A percentile compares a stretch with the other conserved stretches of the same genome.
These are phyloP conservation scores for Fusarium graminum DNA, from an alignment of 2,329 filamentous ascomycete species.

Conservation along the genomic window DNA sequence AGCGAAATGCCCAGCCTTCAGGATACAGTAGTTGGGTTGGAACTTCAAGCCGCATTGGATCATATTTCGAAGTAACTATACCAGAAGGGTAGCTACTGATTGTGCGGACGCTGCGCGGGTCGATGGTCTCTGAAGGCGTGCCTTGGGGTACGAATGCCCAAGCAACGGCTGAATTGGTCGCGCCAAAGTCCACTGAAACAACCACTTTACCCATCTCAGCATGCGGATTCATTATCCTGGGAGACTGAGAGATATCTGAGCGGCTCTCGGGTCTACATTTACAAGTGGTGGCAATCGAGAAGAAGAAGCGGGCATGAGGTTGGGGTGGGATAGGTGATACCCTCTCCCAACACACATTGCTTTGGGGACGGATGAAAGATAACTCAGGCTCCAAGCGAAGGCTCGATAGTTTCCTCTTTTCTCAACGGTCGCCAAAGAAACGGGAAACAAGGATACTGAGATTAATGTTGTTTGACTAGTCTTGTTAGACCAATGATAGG, in stretches of 20 bases:
- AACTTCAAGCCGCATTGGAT: constrained; percentile 6
- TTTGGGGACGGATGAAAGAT: no score
- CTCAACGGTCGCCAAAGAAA: background rate
- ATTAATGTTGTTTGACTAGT: background rate
- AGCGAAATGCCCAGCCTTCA: background rate
- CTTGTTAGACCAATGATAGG: background rate
- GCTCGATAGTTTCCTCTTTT: background rate
- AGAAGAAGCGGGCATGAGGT: no score
- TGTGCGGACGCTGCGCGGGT: background rate
- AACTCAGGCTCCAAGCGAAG: background rate
- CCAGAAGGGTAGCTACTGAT: background rate
- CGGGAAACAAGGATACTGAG: background rate
- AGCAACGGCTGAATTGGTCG: constrained; percentile 4
- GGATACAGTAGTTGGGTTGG: constrained; percentile 6
- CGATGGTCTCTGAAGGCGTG: background rate
- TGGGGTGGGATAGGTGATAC: no score
- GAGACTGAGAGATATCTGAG: background rate
- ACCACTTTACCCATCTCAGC: background rate
- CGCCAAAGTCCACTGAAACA: constrained; percentile 13
- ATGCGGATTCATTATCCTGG: background rate
- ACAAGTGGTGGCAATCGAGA: no score
- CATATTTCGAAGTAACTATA: background rate
- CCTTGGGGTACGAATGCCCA: background rate
- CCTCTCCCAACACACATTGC: no score
- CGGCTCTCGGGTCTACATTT: no score